phyloP scores from a whole-genome alignment of 2,329 filamentous ascomycete species.

The Cordyceps cicadae region DNA sequence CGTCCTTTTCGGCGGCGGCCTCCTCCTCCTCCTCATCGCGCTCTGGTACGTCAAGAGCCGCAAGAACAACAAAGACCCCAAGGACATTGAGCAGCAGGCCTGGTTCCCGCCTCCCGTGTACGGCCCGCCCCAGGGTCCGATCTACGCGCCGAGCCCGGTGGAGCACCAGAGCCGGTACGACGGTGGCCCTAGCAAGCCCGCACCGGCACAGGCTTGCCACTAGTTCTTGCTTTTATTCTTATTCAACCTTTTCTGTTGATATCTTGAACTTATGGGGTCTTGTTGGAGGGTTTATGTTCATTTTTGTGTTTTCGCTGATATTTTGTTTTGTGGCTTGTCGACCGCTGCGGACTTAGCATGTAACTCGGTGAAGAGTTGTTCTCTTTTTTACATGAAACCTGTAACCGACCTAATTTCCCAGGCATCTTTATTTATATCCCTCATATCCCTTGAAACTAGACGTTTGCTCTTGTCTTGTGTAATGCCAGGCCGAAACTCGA shows the following conservation, averaged over 20 bases:
- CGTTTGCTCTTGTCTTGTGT: no score
- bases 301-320: not conserved
- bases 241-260: not conserved
- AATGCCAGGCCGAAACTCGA: no score
- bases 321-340: no score
- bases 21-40: not conserved
- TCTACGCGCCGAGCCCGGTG: constrained; percentile 2
- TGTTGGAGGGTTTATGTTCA: no score
- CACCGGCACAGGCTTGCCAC: not conserved
- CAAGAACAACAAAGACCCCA: not conserved
- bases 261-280: not conserved
- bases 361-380: no score
- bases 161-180: not conserved
- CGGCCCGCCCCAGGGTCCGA: not conserved
- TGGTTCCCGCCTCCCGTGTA: not conserved
- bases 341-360: no score
- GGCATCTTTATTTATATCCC: no score
- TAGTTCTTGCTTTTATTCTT: not conserved
- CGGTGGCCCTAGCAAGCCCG: not conserved
- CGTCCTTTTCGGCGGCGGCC: not conserved
- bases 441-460: no score
- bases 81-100: not conserved
- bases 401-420: no score
- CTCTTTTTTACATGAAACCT: no score
- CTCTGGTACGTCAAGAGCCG: not conserved